Evolutionary conservation across 2,329 filamentous ascomycete species (phyloP), one percentile per base, ranked within the genome.

Genomic region (Aspergillus unguis): DNA sequence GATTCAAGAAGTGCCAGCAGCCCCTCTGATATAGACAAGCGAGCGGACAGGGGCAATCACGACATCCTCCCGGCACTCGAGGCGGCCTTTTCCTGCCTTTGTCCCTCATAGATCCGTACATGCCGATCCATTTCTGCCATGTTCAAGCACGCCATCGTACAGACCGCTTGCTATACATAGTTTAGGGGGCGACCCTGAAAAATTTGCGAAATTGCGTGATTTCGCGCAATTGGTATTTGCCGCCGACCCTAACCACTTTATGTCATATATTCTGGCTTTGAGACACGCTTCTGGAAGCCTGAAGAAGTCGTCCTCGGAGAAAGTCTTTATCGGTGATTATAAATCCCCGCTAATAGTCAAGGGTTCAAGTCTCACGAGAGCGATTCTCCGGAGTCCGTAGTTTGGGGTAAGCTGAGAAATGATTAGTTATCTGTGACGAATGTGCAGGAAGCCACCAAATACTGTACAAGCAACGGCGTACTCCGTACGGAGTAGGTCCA

Each of bases 1-100:
- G 48, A 58, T 49, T 44, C 52, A 37, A 31, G 27, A 54, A 59
- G 54, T 49, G 59, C 56, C 59, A 57, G 58, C 50, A 54, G 57
- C 44, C 56, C 50, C 57, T 54, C 52, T 55, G 58, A 63, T 64
- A 68, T 67, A 68, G 65, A 59, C 57, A 54, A 58, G 42, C 42
- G 49, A 54, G 45, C 41, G 45, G 52, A 57, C 57, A 59, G 56
- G 57, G 62, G 59, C 54, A 63, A 67, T 64, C 65, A 67, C 65
- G 63, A 68, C 66, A 68, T 66, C 60, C 62, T 58, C 17, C 17
- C 49, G 58, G 61, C 58, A 59, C 58, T 60, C 59, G 56, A 56
- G 56, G 52, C 59, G 59, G 58, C 56, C 52, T 58, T 52, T 40
- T 38, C 17, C n/a, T 25, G 55, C 29, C 40, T 27, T n/a, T 36